Percentiles rank a stretch among this genome's conserved stretches.
phyloP scores from a whole-genome alignment of 2,329 filamentous ascomycete genomes.

The Chaetomium olivaceum region DNA sequence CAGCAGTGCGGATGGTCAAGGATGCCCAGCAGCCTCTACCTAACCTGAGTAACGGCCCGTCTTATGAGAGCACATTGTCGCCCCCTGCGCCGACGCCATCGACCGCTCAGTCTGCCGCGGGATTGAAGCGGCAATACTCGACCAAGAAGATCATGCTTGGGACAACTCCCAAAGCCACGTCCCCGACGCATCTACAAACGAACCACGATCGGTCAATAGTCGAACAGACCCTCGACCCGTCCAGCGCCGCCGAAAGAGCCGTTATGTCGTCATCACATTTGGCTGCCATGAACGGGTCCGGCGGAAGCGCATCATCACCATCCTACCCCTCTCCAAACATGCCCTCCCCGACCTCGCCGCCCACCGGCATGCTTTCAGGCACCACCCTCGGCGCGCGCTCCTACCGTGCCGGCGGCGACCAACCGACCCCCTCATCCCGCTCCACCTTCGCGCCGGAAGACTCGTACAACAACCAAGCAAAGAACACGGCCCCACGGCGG shows the following conservation, averaged over 20 bases:
- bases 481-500: slow-evolving; percentile 53
- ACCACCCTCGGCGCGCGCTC: slow-evolving; percentile 60
- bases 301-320: slow-evolving; percentile 54
- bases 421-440: slow-evolving; percentile 55
- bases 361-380: slow-evolving; percentile 49
- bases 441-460: slow-evolving; percentile 55
- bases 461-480: slow-evolving; percentile 41
- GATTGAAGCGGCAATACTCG: slow-evolving; percentile 70
- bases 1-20: slow-evolving; percentile 86
- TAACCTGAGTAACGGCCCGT: slow-evolving; percentile 47
- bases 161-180: slow-evolving; percentile 71
- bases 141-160: slow-evolving; percentile 75
- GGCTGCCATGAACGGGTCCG: slow-evolving; percentile 66
- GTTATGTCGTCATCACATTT: slow-evolving; percentile 69
- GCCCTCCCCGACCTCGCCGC: slow-evolving; percentile 69
- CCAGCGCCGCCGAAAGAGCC: slow-evolving; percentile 66
- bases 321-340: slow-evolving; percentile 66
- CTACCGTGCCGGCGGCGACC: slow-evolving; percentile 56
- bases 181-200: slow-evolving; percentile 70
- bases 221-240: slow-evolving; percentile 67
- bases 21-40: slow-evolving; percentile 88
- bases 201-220: slow-evolving; percentile 65
- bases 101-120: slow-evolving; percentile 53
- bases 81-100: slow-evolving; percentile 60
- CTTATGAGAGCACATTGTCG: slow-evolving; percentile 56